Evolutionary conservation across 75 land plant species (phyloP).

Genomic region (Cunninghamia lanceolata): DNA sequence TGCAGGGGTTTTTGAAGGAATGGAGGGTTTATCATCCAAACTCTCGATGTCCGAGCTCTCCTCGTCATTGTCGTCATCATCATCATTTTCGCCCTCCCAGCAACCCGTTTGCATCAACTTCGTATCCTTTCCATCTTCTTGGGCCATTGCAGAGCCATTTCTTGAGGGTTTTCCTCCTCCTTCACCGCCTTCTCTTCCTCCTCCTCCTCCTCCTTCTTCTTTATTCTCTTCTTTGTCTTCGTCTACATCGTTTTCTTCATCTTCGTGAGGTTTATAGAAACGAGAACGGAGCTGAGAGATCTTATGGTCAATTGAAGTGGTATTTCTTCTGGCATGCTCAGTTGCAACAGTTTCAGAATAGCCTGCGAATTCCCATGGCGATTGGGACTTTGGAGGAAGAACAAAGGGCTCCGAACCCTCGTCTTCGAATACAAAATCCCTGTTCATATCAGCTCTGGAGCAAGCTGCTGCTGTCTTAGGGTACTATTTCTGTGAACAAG

Average conservation of each 20-base stretch:
- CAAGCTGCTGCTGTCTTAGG: background rate
- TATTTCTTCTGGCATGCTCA: conserved; percentile 68
- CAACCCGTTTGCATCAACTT: background rate
- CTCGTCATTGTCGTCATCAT: conserved; percentile 16
- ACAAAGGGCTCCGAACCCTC: conserved; percentile 12
- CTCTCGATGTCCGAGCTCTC: conserved; percentile 19
- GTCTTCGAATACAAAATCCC: conserved; percentile 31
- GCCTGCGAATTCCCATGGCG: conserved; percentile 92
- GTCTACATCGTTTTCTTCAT: conserved; percentile 27
- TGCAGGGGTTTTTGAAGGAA: background rate
- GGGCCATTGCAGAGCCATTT: background rate
- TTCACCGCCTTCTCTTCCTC: conserved; percentile 18
- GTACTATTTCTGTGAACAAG: background rate
- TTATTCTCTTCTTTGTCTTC: conserved; percentile 30
- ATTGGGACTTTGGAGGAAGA: conserved; percentile 34
- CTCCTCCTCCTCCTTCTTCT: conserved; percentile 27
- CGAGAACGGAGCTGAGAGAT: conserved; percentile 42
- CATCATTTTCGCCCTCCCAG: conserved; percentile 39
- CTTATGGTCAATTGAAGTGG: conserved; percentile 85
- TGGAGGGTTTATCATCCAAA: background rate
- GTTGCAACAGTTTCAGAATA: conserved; percentile 72
- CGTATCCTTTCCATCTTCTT: conserved; percentile 16
- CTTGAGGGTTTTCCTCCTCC: conserved; percentile 9
- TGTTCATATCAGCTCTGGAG: conserved; percentile 27
- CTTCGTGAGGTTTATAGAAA: conserved; percentile 10